Conservation (phyloP, 1,139 yeast species). For the Lodderomyces metapsilosis region DNA sequence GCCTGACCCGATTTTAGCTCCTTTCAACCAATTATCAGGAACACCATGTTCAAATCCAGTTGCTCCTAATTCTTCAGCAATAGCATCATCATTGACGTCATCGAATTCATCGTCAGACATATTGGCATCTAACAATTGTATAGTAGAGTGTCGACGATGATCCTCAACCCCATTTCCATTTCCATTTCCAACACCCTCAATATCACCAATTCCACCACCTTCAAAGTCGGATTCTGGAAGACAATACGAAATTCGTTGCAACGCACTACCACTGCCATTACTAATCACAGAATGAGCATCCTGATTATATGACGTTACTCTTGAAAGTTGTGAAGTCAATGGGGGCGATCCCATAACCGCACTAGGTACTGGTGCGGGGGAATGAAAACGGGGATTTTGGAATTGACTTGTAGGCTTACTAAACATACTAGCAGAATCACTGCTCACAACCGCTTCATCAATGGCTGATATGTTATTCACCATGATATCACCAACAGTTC, state of each 20-base stretch:
- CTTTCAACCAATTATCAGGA: slow-evolving; percentile 86
- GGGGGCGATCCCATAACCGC: not conserved
- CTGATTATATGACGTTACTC: slow-evolving; percentile 1
- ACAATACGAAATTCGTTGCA: slow-evolving; percentile 26
- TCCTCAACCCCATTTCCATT: too few relatives aligned
- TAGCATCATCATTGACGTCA: slow-evolving; percentile 5
- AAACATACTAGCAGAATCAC: slow-evolving; percentile 23
- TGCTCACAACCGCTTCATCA: slow-evolving; percentile 49
- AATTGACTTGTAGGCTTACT: slow-evolving; percentile 20
- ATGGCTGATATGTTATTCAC: slow-evolving; percentile 58
- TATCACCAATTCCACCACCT: slow-evolving; percentile 34
- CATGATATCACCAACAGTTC: slow-evolving; percentile 68
- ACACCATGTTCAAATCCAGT: slow-evolving; percentile 28
- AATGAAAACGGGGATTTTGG: not conserved
- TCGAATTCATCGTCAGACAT: slow-evolving; percentile 29
- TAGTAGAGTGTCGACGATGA: slow-evolving; percentile 47
- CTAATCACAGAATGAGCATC: slow-evolving; percentile 19
- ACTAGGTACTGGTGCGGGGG: not conserved
- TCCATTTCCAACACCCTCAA: slow-evolving; percentile 26
- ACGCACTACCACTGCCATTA: slow-evolving; percentile 12
- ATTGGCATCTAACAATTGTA: slow-evolving; percentile 45
- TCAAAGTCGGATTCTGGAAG: slow-evolving; percentile 13
- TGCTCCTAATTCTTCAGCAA: slow-evolving; percentile 10
- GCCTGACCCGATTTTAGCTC: slow-evolving; percentile 92
- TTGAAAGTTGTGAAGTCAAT: not conserved